Conservation (phyloP, 495 filamentous ascomycete genomes). For the Glonium stellatum region DNA sequence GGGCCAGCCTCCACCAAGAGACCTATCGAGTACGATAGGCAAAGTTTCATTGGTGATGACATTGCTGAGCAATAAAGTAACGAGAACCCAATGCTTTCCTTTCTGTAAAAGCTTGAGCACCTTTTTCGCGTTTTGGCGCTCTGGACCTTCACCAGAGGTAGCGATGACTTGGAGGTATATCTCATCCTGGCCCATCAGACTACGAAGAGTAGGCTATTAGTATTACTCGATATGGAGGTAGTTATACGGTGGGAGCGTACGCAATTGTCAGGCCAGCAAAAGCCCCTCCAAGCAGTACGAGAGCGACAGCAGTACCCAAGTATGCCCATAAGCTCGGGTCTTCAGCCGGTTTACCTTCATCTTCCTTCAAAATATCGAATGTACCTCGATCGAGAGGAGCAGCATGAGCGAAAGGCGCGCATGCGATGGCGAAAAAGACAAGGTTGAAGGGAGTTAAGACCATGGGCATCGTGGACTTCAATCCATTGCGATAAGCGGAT, state of each 20-base stretch:
- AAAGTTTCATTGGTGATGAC: slow-evolving; percentile 98
- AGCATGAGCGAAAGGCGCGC: slow-evolving; percentile 35
- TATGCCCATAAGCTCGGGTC: slow-evolving; percentile 65
- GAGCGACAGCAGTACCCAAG: slow-evolving; percentile 56
- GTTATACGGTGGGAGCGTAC: slow-evolving; percentile 28
- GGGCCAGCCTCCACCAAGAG: slow-evolving; percentile 88
- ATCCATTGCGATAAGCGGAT: slow-evolving; percentile 26
- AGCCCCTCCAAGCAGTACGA: slow-evolving; percentile 84
- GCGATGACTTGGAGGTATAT: slow-evolving; percentile 94
- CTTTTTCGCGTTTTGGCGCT: slow-evolving; percentile 72
- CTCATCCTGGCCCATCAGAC: slow-evolving; percentile 81
- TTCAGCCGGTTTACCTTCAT: slow-evolving; percentile 40
- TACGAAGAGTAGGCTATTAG: slow-evolving; percentile 25
- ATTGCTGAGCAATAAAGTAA: slow-evolving; percentile 88
- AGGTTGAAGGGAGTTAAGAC: slow-evolving; percentile 46
- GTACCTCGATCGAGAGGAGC: slow-evolving; percentile 15
- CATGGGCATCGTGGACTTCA: slow-evolving; percentile 41
- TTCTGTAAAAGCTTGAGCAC: slow-evolving; percentile 74
- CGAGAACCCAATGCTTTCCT: slow-evolving; percentile 98
- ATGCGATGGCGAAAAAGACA: slow-evolving; percentile 44
- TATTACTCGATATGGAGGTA: neutral
- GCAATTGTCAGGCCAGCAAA: slow-evolving; percentile 97
- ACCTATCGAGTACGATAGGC: slow-evolving; percentile 89
- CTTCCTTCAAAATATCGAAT: slow-evolving; percentile 13
- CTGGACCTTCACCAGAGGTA: slow-evolving; percentile 69